Percentiles rank a stretch among this genome's conserved stretches.
These are phyloP conservation scores for Macaranga tanarius DNA, from an alignment of 441 rosid genomes.

Conservation along the genomic window DNA sequence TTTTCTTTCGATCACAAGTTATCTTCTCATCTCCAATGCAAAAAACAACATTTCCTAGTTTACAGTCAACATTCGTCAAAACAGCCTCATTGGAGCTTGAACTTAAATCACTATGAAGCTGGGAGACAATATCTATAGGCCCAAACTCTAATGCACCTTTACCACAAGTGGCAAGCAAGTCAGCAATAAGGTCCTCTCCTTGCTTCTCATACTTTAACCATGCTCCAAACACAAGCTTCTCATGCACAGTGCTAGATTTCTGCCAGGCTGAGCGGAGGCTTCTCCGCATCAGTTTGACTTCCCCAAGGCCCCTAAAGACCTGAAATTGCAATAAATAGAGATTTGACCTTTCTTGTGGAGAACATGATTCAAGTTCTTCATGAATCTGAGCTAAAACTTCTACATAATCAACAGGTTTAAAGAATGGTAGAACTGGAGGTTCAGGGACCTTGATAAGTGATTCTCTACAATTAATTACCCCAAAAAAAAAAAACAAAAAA, in stretches of 20 bases:
- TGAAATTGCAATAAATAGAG: conserved; percentile 82
- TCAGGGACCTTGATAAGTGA: conserved; percentile 94
- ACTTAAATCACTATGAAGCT: conserved; percentile 39
- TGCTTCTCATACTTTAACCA: conserved; percentile 89
- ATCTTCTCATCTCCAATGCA: conserved; percentile 75
- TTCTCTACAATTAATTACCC: conserved; percentile 59
- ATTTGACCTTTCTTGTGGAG: conserved; percentile 57
- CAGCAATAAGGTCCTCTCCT: conserved; percentile 83
- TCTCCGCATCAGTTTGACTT: conserved; percentile 76
- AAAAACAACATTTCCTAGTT: conserved; percentile 56
- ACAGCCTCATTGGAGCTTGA: conserved; percentile 37
- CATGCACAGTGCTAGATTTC: conserved; percentile 73
- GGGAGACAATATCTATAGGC: conserved; percentile 61
- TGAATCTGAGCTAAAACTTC: conserved; percentile 97
- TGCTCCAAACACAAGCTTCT: conserved; percentile 85
- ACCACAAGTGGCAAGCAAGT: conserved; percentile 79
- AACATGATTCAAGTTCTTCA: conserved; percentile 89
- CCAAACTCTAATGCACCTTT: conserved; percentile 72
- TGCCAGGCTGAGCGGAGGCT: conserved; percentile 95
- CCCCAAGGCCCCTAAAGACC: conserved; percentile 93
- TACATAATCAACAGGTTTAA: conserved; percentile 88
- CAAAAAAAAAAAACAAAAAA: conserved; percentile 25
- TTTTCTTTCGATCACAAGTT: conserved; percentile 73
- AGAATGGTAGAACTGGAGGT: conserved; percentile 70
- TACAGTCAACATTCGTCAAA: conserved; percentile 32